Conservation (phyloP, 371 early-diverging fungal genomes). For the Actinomortierella ambigua region DNA sequence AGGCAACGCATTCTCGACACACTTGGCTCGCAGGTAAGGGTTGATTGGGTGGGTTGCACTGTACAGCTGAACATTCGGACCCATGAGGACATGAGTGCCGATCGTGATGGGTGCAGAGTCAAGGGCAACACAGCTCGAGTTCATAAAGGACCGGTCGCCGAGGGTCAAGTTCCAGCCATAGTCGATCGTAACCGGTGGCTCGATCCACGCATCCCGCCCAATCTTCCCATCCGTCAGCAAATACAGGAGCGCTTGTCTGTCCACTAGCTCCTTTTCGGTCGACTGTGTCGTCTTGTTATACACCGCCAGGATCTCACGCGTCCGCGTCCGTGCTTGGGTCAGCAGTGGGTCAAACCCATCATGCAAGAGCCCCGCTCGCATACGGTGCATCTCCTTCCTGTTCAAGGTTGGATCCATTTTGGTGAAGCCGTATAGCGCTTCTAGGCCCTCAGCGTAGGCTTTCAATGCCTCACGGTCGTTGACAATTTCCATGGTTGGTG, state of each 20-base stretch:
- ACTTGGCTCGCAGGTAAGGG: slow-evolving; percentile 46
- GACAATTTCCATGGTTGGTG: no score
- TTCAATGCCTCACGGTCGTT: no score
- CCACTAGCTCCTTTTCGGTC: slow-evolving; percentile 26
- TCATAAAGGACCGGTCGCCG: slow-evolving; percentile 72
- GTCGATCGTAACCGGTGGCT: slow-evolving; percentile 70
- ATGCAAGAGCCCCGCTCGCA: slow-evolving; percentile 69
- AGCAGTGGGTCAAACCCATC: slow-evolving; percentile 64
- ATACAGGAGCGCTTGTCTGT: slow-evolving; percentile 47
- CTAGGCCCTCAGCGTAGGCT: slow-evolving; percentile 6
- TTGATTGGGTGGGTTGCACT: slow-evolving; percentile 78
- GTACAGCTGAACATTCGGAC: slow-evolving; percentile 80
- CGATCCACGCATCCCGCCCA: slow-evolving; percentile 59
- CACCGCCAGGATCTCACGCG: slow-evolving; percentile 48
- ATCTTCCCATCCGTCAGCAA: slow-evolving; percentile 58
- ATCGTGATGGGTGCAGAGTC: slow-evolving; percentile 70
- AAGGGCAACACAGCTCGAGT: slow-evolving; percentile 69
- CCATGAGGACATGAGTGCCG: slow-evolving; percentile 72
- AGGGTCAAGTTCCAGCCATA: slow-evolving; percentile 75
- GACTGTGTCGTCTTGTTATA: slow-evolving; percentile 50
- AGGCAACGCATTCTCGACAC: slow-evolving; percentile 55
- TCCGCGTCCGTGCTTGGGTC: slow-evolving; percentile 47
- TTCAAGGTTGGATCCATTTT: slow-evolving; percentile 1
- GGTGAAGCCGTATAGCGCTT: slow-evolving; percentile 7
- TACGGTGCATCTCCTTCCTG: slow-evolving; percentile 23